Conservation (phyloP, 129 eudicot species). For the Tanacetum coccineum region DNA sequence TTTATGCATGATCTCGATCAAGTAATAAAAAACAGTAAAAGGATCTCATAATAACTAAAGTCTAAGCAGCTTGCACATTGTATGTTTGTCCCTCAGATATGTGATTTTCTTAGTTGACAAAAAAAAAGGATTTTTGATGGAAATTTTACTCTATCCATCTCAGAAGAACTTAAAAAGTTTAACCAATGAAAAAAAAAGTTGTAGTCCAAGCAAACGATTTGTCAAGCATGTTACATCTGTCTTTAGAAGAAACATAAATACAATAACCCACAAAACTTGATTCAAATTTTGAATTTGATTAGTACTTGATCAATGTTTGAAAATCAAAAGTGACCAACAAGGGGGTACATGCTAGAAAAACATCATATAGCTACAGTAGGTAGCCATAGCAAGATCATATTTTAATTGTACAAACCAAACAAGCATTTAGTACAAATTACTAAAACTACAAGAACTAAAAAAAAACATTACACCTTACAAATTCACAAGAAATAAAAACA, state of each 20-base stretch:
- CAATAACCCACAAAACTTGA: neutral
- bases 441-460: slow-evolving; percentile 1
- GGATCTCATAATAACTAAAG: too few species aligned
- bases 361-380: slow-evolving; percentile 18
- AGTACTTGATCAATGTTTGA: too few species aligned
- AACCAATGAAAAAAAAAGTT: too few species aligned
- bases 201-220: slow-evolving; percentile 2
- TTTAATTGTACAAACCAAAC: slow-evolving; percentile 27
- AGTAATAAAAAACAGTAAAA: neutral
- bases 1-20: neutral
- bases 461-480: too few species aligned
- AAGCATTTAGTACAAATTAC: slow-evolving; percentile 20
- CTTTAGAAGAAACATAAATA: neutral
- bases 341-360: slow-evolving; percentile 9
- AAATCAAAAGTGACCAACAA: slow-evolving; percentile 15
- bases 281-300: too few species aligned
- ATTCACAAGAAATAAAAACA: too few species aligned
- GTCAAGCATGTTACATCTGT: too few species aligned
- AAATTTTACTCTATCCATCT: slow-evolving; percentile 6
- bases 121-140: neutral
- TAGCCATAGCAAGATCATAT: slow-evolving; percentile 21
- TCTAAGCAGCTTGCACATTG: too few species aligned
- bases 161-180: neutral
- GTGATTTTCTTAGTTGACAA: neutral
- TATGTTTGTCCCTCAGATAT: neutral